Evolutionary conservation across 768 basidiomycete genomes (phyloP).

Genomic region (Dendrothele bispora): DNA sequence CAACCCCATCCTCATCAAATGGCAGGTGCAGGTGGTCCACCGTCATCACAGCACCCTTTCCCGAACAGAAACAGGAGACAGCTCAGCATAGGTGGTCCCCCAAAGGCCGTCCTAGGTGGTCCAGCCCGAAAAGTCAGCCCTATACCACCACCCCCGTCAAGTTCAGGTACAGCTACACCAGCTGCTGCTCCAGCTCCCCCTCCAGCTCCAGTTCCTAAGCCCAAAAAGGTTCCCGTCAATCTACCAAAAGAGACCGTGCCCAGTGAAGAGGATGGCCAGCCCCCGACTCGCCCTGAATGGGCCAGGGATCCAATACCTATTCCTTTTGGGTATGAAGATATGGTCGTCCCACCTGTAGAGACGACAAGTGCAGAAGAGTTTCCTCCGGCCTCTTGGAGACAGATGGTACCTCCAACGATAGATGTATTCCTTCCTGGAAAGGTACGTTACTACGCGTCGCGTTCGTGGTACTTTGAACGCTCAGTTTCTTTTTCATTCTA

Average conservation of each 20-base stretch:
- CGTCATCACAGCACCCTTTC: constrained; percentile 40
- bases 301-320: constrained; percentile 56
- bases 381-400: constrained; percentile 66
- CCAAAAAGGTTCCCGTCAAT: constrained; percentile 69
- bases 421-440: constrained; percentile 85
- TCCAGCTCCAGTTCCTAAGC: constrained; percentile 42
- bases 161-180: constrained; percentile 22
- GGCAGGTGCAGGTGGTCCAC: constrained; percentile 16
- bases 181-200: constrained; percentile 15
- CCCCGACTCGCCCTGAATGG: constrained; percentile 49
- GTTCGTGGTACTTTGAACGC: constrained; percentile 3
- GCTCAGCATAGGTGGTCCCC: constrained; percentile 83
- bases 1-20: constrained; percentile 34
- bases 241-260: constrained; percentile 67
- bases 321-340: constrained; percentile 23
- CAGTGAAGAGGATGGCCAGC: constrained; percentile 36
- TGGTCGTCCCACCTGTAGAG: constrained; percentile 26
- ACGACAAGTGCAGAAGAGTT: constrained; percentile 50
- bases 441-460: constrained; percentile 38
- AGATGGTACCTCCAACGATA: constrained; percentile 59
- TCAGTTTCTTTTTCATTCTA: constrained; percentile 26
- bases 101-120: constrained; percentile 81
- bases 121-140: constrained; percentile 78
- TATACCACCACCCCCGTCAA: constrained; percentile 33
- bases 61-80: constrained; percentile 65